phyloP scores from a whole-genome alignment of 495 filamentous ascomycete species.

The Geoglossum glabrum region DNA sequence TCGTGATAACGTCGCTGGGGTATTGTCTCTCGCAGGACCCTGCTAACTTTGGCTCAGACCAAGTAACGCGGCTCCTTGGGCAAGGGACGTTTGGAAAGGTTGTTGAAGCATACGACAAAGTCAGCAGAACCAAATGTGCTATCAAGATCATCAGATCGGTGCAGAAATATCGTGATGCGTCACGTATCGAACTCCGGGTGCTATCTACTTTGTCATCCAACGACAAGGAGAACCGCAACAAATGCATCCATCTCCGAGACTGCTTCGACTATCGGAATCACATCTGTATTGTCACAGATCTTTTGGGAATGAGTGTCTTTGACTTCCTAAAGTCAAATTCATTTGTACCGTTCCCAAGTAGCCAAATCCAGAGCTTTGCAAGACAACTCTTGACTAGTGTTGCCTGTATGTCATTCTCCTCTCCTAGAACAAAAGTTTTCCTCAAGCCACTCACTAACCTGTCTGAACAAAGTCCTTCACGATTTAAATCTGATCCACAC shows the following conservation, averaged over 20 bases:
- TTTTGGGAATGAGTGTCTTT: slow-evolving; percentile 91
- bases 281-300: slow-evolving; percentile 96
- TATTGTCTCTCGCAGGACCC: slow-evolving; percentile 3
- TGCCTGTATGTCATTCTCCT: slow-evolving; percentile 53
- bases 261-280: slow-evolving; percentile 96
- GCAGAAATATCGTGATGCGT: slow-evolving; percentile 92
- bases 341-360: slow-evolving; percentile 97
- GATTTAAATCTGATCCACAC: slow-evolving; percentile 97
- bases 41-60: slow-evolving; percentile 36
- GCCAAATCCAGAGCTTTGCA: slow-evolving; percentile 92
- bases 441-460: background rate
- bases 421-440: background rate
- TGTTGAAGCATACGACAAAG: slow-evolving; percentile 71
- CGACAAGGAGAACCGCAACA: slow-evolving; percentile 79
- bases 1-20: background rate
- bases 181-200: slow-evolving; percentile 86
- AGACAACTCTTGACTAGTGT: slow-evolving; percentile 94
- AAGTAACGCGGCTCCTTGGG: slow-evolving; percentile 69
- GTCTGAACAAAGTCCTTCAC: slow-evolving; percentile 51
- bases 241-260: slow-evolving; percentile 91
- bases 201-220: slow-evolving; percentile 77
- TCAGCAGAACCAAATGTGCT: slow-evolving; percentile 56
- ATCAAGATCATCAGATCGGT: slow-evolving; percentile 97
- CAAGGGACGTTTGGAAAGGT: slow-evolving; percentile 98
- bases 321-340: slow-evolving; percentile 90